Evolutionary conservation across 169 alveolate genomes (phyloP).

Genomic region (Cryptosporidium ubiquitum): DNA sequence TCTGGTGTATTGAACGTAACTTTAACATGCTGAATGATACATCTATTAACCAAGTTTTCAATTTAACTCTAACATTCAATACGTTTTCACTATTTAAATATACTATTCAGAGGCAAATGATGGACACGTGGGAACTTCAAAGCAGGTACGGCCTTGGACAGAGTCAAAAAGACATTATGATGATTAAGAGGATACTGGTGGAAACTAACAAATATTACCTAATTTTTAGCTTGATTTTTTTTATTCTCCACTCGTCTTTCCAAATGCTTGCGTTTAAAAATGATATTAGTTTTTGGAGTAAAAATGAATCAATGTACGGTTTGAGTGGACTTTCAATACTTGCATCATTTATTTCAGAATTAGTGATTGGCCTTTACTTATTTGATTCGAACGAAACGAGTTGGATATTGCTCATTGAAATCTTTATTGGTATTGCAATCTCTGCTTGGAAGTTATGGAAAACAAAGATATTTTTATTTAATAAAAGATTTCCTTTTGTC

Average conservation of each 20-base stretch:
- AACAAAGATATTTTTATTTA: conserved; percentile 88
- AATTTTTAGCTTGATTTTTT: conserved; percentile 84
- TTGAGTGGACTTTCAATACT: conserved; percentile 92
- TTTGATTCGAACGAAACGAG: conserved; percentile 93
- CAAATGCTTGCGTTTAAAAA: conserved; percentile 92
- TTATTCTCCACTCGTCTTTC: conserved; percentile 88
- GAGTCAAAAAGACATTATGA: conserved; percentile 84
- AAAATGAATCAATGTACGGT: conserved; percentile 94
- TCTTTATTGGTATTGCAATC: conserved; percentile 89
- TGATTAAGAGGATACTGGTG: conserved; percentile 88
- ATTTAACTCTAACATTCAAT: conserved; percentile 66
- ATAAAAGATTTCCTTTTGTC: conserved; percentile 87
- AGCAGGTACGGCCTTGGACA: conserved; percentile 57
- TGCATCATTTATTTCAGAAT: conserved; percentile 87
- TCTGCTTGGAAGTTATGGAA: conserved; percentile 95
- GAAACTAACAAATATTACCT: conserved; percentile 88
- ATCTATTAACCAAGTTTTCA: conserved; percentile 63
- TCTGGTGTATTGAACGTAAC: conserved; percentile 79
- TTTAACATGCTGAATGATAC: conserved; percentile 70
- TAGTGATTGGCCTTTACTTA: conserved; percentile 92
- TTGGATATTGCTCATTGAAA: conserved; percentile 89
- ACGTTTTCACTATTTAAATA: conserved; percentile 75
- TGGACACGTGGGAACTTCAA: conserved; percentile 71
- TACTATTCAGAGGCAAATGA: conserved; percentile 49
- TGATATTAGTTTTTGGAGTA: conserved; percentile 95